These are phyloP conservation scores for Pogostemon cablin DNA, from an alignment of 257 asterid genomes.

Conservation along the genomic window DNA sequence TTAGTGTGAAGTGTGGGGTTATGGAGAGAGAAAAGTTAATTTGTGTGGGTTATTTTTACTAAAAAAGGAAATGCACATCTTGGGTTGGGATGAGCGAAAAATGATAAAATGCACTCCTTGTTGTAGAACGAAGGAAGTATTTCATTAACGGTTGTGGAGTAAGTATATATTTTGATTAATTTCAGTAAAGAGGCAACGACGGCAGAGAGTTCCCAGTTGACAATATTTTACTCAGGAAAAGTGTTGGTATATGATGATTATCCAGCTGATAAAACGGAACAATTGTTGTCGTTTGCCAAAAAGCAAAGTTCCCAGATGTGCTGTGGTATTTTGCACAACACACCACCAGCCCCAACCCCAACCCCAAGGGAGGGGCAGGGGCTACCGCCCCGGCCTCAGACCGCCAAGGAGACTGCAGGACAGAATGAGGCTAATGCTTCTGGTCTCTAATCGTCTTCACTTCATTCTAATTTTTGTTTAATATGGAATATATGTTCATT, in stretches of 20 bases:
- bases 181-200: constrained; percentile 45
- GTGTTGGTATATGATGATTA: constrained; percentile 66
- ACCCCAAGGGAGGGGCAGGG: constrained; percentile 37
- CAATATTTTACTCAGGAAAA: constrained; percentile 68
- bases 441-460: too few relatives aligned
- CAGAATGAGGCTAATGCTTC: background rate
- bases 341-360: constrained; percentile 22
- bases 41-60: too few relatives aligned
- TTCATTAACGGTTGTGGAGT: too few relatives aligned
- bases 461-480: too few relatives aligned
- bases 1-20: too few relatives aligned
- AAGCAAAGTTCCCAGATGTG: constrained; percentile 42
- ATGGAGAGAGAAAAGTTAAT: too few relatives aligned
- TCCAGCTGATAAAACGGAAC: constrained; percentile 55
- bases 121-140: too few relatives aligned
- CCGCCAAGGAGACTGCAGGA: background rate
- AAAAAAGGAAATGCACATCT: too few relatives aligned
- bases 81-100: too few relatives aligned
- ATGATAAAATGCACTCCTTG: too few relatives aligned
- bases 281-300: constrained; percentile 55
- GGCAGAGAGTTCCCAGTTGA: constrained; percentile 57
- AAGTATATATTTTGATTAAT: background rate
- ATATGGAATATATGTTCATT: background rate
- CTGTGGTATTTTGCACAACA: constrained; percentile 35
- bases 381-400: constrained; percentile 39